Evolutionary conservation across 192 early-diverging fungal species (phyloP).

Genomic region (Phycomyces nitens): DNA sequence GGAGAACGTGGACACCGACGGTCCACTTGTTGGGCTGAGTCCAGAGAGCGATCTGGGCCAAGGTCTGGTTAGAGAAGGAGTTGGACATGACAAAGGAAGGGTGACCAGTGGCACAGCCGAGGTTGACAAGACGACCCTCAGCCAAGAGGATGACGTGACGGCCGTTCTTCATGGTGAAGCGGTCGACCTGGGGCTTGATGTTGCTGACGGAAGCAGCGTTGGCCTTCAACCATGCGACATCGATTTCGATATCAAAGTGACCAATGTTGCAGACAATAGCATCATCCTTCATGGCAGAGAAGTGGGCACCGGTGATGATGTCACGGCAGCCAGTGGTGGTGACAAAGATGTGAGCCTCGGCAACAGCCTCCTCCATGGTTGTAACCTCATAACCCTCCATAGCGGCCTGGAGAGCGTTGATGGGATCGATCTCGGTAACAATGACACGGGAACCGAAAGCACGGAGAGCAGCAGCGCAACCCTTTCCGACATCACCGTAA

Average conservation of each 20-base stretch:
- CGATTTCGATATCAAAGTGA: slow-evolving; percentile 99
- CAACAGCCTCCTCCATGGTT: slow-evolving; percentile 94
- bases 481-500: slow-evolving; percentile 99
- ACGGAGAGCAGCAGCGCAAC: slow-evolving; percentile 94
- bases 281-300: slow-evolving; percentile 94
- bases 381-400: slow-evolving; percentile 99
- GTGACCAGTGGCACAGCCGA: slow-evolving; percentile 98
- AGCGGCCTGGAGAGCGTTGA: slow-evolving; percentile 98
- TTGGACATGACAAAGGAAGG: slow-evolving; percentile 99
- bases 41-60: slow-evolving; percentile 99
- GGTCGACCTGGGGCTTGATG: slow-evolving; percentile 99
- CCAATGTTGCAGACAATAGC: slow-evolving; percentile 99
- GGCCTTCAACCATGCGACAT: slow-evolving; percentile 96
- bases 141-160: slow-evolving; percentile 96
- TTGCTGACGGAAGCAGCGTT: slow-evolving; percentile 85
- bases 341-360: slow-evolving; percentile 95
- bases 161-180: slow-evolving; percentile 87
- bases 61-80: slow-evolving; percentile 98
- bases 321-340: slow-evolving; percentile 99
- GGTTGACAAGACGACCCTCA: slow-evolving; percentile 98
- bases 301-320: slow-evolving; percentile 93
- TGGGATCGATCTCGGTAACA: slow-evolving; percentile 97
- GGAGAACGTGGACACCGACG: slow-evolving; percentile 95
- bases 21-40: slow-evolving; percentile 83
- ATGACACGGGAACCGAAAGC: slow-evolving; percentile 98